Conservation (phyloP, 306 rosid genomes). For the Astragalus membranaceus region DNA sequence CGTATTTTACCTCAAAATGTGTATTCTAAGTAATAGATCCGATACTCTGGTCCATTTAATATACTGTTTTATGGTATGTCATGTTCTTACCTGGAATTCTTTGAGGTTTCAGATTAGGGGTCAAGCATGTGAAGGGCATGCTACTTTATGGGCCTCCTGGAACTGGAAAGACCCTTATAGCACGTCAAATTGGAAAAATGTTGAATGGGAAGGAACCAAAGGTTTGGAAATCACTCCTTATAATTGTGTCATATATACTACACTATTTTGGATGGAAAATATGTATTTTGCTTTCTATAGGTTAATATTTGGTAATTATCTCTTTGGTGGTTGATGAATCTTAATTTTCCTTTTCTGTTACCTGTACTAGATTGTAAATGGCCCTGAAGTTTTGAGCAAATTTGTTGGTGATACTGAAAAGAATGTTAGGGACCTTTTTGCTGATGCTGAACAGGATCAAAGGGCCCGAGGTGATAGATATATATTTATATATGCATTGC, state of each 20-base stretch:
- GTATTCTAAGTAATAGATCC: slow-evolving; percentile 67
- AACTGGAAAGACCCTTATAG: slow-evolving; percentile 98
- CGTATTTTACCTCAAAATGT: slow-evolving; percentile 97
- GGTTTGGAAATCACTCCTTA: slow-evolving; percentile 69
- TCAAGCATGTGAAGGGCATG: slow-evolving; percentile 98
- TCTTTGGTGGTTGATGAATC: slow-evolving; percentile 14
- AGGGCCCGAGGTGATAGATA: slow-evolving; percentile 58
- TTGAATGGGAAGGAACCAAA: slow-evolving; percentile 96
- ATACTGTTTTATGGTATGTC: slow-evolving; percentile 5
- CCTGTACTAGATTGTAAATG: slow-evolving; percentile 75
- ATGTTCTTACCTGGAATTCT: slow-evolving; percentile 28
- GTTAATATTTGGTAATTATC: slow-evolving; percentile 12
- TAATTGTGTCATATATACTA: slow-evolving; percentile 7
- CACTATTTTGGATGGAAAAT: slow-evolving; percentile 1
- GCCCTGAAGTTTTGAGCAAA: slow-evolving; percentile 97
- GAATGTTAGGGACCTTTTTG: slow-evolving; percentile 96
- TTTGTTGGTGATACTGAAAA: slow-evolving; percentile 98
- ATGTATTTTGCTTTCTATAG: slow-evolving; percentile 19
- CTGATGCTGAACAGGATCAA: slow-evolving; percentile 98
- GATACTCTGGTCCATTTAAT: slow-evolving; percentile 7
- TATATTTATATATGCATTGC: background rate
- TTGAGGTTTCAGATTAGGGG: slow-evolving; percentile 74
- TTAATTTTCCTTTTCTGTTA: slow-evolving; percentile 15
- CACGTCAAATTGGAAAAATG: slow-evolving; percentile 97
- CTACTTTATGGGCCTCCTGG: slow-evolving; percentile 99